These are phyloP conservation scores for Dactylella cylindrospora DNA, from an alignment of 2,329 filamentous ascomycete species.

Conservation along the genomic window DNA sequence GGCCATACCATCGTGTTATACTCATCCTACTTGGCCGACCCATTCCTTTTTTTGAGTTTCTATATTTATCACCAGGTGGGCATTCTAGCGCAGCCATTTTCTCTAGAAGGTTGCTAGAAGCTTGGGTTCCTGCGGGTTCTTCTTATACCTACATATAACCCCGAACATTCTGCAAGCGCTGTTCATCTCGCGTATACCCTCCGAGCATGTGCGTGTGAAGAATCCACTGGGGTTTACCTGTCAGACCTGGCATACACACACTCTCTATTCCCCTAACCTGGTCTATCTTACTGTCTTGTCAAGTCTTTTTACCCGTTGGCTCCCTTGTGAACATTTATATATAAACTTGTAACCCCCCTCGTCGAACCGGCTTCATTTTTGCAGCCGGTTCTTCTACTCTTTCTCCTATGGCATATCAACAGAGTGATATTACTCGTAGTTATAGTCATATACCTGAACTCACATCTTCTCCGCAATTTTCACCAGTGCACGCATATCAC, in stretches of 20 bases:
- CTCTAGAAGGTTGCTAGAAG: slow-evolving; percentile 34
- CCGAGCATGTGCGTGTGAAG: slow-evolving; percentile 40
- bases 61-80: slow-evolving; percentile 41
- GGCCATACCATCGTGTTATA: slow-evolving; percentile 10
- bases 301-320: slow-evolving; percentile 15
- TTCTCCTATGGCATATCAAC: slow-evolving; percentile 44
- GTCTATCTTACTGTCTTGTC: slow-evolving; percentile 10
- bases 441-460: slow-evolving; percentile 44
- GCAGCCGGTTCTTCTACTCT: slow-evolving; percentile 8
- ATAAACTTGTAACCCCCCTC: slow-evolving; percentile 22
- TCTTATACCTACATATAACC: no score
- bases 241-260: no score
- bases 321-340: slow-evolving; percentile 37
- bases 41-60: slow-evolving; percentile 16
- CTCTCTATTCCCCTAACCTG: slow-evolving; percentile 18
- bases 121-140: no score
- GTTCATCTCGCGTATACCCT: slow-evolving; percentile 42
- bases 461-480: slow-evolving; percentile 42
- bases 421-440: slow-evolving; percentile 39
- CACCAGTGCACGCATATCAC: slow-evolving; percentile 8
- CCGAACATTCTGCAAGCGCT: slow-evolving; percentile 42
- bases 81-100: slow-evolving; percentile 30
- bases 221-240: no score
- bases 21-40: not conserved
- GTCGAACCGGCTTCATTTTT: slow-evolving; percentile 14